These are phyloP conservation scores for Xylaria digitata DNA, from an alignment of 2,329 filamentous ascomycete species.

Conservation along the genomic window DNA sequence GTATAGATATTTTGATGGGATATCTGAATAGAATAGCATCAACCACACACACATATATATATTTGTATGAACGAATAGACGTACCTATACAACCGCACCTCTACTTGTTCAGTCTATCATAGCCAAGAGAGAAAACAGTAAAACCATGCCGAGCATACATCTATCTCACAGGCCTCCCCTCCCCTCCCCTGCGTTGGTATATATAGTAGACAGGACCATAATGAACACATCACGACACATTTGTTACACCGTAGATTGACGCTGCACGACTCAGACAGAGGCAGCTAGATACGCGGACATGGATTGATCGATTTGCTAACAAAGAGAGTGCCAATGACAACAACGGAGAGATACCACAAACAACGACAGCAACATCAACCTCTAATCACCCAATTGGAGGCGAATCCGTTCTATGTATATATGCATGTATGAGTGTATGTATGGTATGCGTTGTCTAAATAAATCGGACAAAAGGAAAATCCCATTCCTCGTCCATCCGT, in stretches of 20 bases:
- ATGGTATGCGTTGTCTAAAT: conserved; percentile 32
- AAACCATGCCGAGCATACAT: too few relatives aligned
- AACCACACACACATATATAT: too few relatives aligned
- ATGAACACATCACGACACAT: background rate
- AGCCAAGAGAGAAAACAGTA: too few relatives aligned
- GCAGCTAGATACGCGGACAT: background rate
- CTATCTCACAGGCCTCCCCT: background rate
- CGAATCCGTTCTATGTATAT: conserved; percentile 33
- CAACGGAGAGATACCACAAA: background rate
- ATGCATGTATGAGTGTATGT: conserved; percentile 15
- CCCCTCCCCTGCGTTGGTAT: background rate
- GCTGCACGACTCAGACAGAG: too few relatives aligned
- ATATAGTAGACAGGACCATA: too few relatives aligned
- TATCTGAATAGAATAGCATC: too few relatives aligned
- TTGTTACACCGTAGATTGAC: too few relatives aligned
- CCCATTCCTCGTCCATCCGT: background rate
- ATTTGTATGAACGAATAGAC: background rate
- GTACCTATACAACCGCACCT: too few relatives aligned
- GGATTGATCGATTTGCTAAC: background rate
- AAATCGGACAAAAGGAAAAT: conserved; percentile 8
- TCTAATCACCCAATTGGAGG: conserved; percentile 15
- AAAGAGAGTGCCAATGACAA: background rate
- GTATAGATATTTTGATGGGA: too few relatives aligned
- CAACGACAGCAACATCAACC: background rate
- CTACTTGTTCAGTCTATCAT: too few relatives aligned